Evolutionary conservation across 2,329 filamentous ascomycete species (phyloP).

Genomic region (Diplodia sapinea): DNA sequence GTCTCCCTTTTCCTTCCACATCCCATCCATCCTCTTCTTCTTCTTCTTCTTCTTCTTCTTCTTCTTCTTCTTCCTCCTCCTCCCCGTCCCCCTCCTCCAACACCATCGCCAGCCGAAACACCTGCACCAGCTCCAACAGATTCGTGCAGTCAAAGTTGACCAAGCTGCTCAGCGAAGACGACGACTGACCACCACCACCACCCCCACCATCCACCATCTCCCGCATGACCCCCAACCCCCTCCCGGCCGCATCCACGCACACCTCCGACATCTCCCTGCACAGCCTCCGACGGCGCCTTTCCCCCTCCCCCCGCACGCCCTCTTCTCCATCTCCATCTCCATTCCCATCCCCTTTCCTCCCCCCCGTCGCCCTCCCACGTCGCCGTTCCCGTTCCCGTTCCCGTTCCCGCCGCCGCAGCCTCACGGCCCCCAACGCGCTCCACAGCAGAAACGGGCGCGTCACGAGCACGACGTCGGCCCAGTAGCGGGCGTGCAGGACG

Average conservation of each 20-base stretch:
- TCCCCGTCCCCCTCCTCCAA: not conserved
- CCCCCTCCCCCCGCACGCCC: too few species aligned
- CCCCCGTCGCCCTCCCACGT: too few species aligned
- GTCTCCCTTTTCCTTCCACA: too few species aligned
- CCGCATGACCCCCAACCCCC: conserved; percentile 40
- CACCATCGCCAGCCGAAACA: conserved; percentile 45
- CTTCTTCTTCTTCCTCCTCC: too few species aligned
- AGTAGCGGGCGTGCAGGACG: conserved; percentile 45
- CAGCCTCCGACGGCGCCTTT: conserved; percentile 39
- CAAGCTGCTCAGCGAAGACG: conserved; percentile 40
- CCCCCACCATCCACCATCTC: conserved; percentile 37
- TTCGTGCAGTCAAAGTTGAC: conserved; percentile 47
- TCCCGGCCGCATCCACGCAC: conserved; percentile 34
- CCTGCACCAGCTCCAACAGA: conserved; percentile 43
- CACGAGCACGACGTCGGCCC: conserved; percentile 44
- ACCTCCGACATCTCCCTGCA: conserved; percentile 12
- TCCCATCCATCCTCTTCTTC: not conserved
- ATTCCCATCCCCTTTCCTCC: too few species aligned
- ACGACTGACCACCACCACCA: not conserved
- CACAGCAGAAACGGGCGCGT: conserved; percentile 46
- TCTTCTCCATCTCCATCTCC: conserved; percentile 42
- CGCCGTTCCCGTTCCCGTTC: not conserved
- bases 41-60: not conserved
- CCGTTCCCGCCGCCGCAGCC: not conserved
- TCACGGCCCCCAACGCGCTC: conserved; percentile 37